phyloP scores from a whole-genome alignment of 2,329 filamentous ascomycete genomes.

The Lasiodiplodia sp. region DNA sequence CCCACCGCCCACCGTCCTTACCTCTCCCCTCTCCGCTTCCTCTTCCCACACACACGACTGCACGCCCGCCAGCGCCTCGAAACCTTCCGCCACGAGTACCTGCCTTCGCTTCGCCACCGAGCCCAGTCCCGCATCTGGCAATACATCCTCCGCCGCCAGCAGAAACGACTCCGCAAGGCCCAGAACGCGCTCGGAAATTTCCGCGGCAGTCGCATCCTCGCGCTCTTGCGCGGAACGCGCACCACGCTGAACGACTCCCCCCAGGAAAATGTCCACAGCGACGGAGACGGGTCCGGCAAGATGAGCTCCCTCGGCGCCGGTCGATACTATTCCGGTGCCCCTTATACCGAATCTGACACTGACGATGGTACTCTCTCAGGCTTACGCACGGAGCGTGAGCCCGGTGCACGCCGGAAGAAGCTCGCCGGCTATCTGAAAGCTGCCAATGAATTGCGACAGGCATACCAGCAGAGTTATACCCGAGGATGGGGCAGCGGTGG shows the following conservation, averaged over 20 bases:
- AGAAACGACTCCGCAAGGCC: constrained; percentile 38
- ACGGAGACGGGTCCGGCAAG: background rate
- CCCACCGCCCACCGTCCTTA: constrained; percentile 41
- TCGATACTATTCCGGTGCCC: constrained; percentile 26
- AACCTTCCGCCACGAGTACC: constrained; percentile 75
- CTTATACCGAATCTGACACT: constrained; percentile 21
- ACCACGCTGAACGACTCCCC: constrained; percentile 29
- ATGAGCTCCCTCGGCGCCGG: constrained; percentile 28
- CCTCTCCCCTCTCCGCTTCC: constrained; percentile 64
- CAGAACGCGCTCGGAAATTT: constrained; percentile 31
- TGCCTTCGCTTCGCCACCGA: constrained; percentile 73
- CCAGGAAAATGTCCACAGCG: constrained; percentile 25
- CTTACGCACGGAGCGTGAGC: constrained; percentile 57
- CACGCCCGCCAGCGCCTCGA: constrained; percentile 71
- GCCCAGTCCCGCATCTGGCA: constrained; percentile 80
- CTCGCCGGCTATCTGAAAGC: constrained; percentile 76
- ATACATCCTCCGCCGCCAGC: constrained; percentile 71
- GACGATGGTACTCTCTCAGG: constrained; percentile 39
- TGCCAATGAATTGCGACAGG: constrained; percentile 74
- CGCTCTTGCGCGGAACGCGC: constrained; percentile 39
- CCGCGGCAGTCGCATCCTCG: constrained; percentile 41
- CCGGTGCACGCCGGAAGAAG: constrained; percentile 78
- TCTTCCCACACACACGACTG: constrained; percentile 72
- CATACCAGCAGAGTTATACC: constrained; percentile 65
- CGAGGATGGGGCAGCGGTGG: constrained; percentile 55